A percentile compares a stretch with the other conserved stretches of the same genome.
These are phyloP conservation scores for Aspergillus baeticus DNA, from an alignment of 495 filamentous ascomycete species.

Conservation along the genomic window DNA sequence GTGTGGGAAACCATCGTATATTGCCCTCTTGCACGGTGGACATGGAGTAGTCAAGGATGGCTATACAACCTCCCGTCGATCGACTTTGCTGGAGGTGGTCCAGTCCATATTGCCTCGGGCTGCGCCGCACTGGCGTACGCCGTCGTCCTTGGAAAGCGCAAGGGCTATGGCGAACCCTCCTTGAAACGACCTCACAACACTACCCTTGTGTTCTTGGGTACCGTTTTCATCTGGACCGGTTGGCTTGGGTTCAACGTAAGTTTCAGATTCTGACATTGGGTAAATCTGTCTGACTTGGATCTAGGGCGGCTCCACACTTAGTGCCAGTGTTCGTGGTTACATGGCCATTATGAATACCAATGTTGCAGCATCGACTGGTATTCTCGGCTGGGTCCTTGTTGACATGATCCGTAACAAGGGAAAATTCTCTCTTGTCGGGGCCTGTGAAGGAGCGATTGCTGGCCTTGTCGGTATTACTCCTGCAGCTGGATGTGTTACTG, in stretches of 20 bases:
- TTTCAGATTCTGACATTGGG: not conserved
- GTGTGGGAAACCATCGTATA: conserved; percentile 61
- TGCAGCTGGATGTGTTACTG: conserved; percentile 57
- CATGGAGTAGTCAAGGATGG: conserved; percentile 60
- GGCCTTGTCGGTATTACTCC: conserved; percentile 66
- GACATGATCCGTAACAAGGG: conserved; percentile 55
- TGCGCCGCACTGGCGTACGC: conserved; percentile 57
- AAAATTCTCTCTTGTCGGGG: conserved; percentile 58
- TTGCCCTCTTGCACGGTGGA: conserved; percentile 59
- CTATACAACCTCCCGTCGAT: conserved; percentile 53
- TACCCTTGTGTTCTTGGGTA: conserved; percentile 56
- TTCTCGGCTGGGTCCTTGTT: conserved; percentile 58
- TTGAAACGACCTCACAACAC: conserved; percentile 55
- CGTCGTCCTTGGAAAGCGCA: conserved; percentile 53
- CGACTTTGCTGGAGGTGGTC: conserved; percentile 57
- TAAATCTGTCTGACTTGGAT: conserved; percentile 1
- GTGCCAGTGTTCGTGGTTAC: conserved; percentile 56
- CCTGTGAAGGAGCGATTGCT: conserved; percentile 62
- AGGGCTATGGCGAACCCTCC: conserved; percentile 38
- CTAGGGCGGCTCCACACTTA: conserved; percentile 56
- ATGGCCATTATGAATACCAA: conserved; percentile 62
- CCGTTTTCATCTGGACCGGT: conserved; percentile 58
- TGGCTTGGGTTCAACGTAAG: conserved; percentile 60
- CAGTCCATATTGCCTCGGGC: conserved; percentile 56
- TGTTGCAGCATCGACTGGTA: conserved; percentile 54